Base-by-base conservation (phyloP, 2,329 filamentous ascomycete species). In the Sphaerostilbella broomeana region DNA sequence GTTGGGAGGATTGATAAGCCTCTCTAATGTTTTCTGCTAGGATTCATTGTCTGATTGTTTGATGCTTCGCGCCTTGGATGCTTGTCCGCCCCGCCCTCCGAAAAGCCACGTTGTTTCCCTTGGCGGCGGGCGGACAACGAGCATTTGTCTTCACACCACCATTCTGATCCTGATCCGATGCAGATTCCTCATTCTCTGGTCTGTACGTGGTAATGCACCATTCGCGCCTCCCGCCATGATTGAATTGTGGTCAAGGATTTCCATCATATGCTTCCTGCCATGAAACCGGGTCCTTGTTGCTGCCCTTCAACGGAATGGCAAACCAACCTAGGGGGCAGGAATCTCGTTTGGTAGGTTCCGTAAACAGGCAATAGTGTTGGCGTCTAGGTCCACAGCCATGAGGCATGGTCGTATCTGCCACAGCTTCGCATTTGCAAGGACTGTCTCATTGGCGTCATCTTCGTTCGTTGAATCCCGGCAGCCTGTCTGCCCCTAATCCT, bases 101-200 rank as follows among this genome's bases (percentile, higher is more conserved):
- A 16, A 35, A 35, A 40, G 39, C 39, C 39, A 42, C 39, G 39
- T 42, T 42, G 22, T 42, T 42, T 37, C 34, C 25, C 33, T 32
- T 32, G 39, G 21, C 20, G n/a, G n/a, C n/a, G n/a, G n/a, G n/a
- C n/a, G 21, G 30, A 34, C 39, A 26, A 35, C 30, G 38, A 16
- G 30, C 19, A 28, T 26, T 24, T 28, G 30, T 26, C 38, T 31
- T 34, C 38, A 40, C 38, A 35, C 38, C 38, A 35, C 27, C 24
- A 28, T 12, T 18, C 13, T 12, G 31, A 29, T 13, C 29, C 13
- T n/a, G n/a, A n/a, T n/a, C n/a, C n/a, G n/a, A n/a, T n/a, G n/a
- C n/a, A 28, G 11, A 28, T 6, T 28, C 12, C 12, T n/a, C 25
- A 28, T 13, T 28, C 15, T 31, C 19, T 22, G 20, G 21, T 25